Base-by-base conservation (phyloP, 768 basidiomycete species). In the Butyriboletus loyo region DNA sequence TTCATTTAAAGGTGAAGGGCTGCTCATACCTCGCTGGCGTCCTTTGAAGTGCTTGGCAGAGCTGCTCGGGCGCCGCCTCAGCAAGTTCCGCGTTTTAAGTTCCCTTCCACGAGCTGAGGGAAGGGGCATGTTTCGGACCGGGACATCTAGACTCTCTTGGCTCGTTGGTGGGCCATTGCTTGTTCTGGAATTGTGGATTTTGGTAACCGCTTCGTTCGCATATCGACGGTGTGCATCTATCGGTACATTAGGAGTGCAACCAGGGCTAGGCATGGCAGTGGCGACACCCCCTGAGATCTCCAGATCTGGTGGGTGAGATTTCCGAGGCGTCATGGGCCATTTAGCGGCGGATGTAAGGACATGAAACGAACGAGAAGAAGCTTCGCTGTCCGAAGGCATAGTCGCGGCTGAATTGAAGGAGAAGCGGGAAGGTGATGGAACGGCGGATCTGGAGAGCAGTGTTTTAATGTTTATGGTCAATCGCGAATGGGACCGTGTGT, bases 371-470 rank as follows among this genome's bases (percentile, higher is more conserved):
- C 27, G 55, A 1, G 49, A 55, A 1, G 57, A 52, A 4, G 30
- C 5, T 22, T 63, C 58, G 14, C 35, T 49, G 8, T 54, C 62
- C 1, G 62, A 40, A 2, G 60, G 57, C 10, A 42, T 46, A 3
- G 50, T 21, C 0, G 30, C 34, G 7, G 50, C 5, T 2, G 67
- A 66, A 6, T 54, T 55, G 24, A 62, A 32, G n/a, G 66, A 59
- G 42, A 60, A 42, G 0, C 65, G 61, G 1, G 67, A 56, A 21
- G 63, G 56, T 0, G 65, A 67, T 0, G 57, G 55, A 1, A 61
- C 44, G 1, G 65, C 56, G 6, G 74, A 71, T 46, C 68, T 74
- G 1, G 66, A 62, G 11, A 76, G 61, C 1, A 76, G 62, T 10
- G 64, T 68, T 62, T 73, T 75, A 40, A 76, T 68, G 32, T 55